Percentiles rank a stretch among this genome's conserved stretches.
phyloP scores from a whole-genome alignment of 1,139 yeast species.

The Spencermartinsiella ligniputridi region DNA sequence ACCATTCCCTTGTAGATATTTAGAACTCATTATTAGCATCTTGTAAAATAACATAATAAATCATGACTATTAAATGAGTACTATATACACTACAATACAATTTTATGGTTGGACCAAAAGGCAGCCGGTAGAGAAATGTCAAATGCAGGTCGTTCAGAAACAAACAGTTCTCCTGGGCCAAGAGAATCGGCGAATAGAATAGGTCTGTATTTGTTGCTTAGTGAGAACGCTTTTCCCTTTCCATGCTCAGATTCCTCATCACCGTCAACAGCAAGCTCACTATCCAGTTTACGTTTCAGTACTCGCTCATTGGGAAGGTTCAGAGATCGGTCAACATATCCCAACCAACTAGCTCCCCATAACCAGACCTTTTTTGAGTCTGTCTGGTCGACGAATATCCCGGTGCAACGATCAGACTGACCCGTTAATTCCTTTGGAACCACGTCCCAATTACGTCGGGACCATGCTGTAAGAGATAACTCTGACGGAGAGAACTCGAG shows the following conservation, averaged over 20 bases:
- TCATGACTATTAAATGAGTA: too few species aligned
- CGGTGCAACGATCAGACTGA: constrained; percentile 68
- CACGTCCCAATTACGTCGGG: constrained; percentile 66
- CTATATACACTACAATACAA: constrained; percentile 44
- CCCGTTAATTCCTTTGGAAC: constrained; percentile 62
- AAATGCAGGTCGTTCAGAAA: constrained; percentile 73
- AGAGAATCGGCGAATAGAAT: constrained; percentile 59
- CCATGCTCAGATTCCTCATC: background rate
- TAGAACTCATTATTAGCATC: too few species aligned
- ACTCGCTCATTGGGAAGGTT: constrained; percentile 48
- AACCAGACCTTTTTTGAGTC: constrained; percentile 60
- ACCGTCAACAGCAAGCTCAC: constrained; percentile 23
- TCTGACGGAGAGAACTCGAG: constrained; percentile 54
- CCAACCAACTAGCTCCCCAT: constrained; percentile 84
- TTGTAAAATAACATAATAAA: constrained; percentile 3
- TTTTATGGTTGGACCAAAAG: constrained; percentile 61
- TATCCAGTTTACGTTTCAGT: constrained; percentile 47
- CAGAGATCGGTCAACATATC: constrained; percentile 63
- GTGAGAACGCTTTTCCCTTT: constrained; percentile 52
- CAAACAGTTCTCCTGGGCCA: constrained; percentile 55
- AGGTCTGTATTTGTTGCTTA: constrained; percentile 73
- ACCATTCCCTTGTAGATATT: too few species aligned
- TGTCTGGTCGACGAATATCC: constrained; percentile 48
- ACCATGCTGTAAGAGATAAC: constrained; percentile 63
- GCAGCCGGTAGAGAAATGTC: constrained; percentile 66